phyloP scores from a whole-genome alignment of 129 eudicot genomes.

The Ambrosia trifida region DNA sequence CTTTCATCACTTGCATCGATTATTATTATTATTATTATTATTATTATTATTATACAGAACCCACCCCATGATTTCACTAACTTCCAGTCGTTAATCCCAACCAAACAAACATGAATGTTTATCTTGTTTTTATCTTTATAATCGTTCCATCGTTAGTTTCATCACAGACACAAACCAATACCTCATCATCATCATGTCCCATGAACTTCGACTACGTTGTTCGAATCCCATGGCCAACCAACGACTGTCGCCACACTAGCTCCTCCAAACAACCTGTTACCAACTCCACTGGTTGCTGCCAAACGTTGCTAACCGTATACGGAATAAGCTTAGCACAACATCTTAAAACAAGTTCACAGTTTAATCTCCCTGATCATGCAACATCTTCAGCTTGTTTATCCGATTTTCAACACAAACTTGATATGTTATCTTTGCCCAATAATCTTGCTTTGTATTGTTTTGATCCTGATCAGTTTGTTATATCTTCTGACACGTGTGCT shows the following conservation, averaged over 20 bases:
- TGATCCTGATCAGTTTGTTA: slow-evolving; percentile 71
- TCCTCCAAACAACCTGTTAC: slow-evolving; percentile 19
- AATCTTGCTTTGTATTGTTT: slow-evolving; percentile 55
- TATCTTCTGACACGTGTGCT: slow-evolving; percentile 56
- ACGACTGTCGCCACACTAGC: slow-evolving; percentile 38
- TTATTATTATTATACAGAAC: too few relatives aligned
- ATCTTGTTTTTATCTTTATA: too few relatives aligned
- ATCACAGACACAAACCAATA: slow-evolving; percentile 15
- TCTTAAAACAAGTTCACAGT: slow-evolving; percentile 50
- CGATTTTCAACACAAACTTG: slow-evolving; percentile 56
- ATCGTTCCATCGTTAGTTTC: too few relatives aligned
- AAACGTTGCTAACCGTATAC: slow-evolving; percentile 61
- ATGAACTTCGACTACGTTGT: slow-evolving; percentile 51
- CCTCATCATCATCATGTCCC: slow-evolving; percentile 49
- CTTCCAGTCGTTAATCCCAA: neutral
- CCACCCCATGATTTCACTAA: neutral
- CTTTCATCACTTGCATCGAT: neutral
- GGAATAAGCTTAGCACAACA: slow-evolving; percentile 58
- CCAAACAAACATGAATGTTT: too few relatives aligned
- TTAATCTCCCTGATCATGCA: slow-evolving; percentile 53
- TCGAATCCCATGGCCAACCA: slow-evolving; percentile 51
- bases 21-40: too few relatives aligned
- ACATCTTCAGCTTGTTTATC: slow-evolving; percentile 61
- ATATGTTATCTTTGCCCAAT: slow-evolving; percentile 38
- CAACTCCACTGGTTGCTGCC: slow-evolving; percentile 47